Percentiles rank a stretch among this genome's conserved stretches.
Conservation (phyloP, 2,329 filamentous ascomycete genomes). For the Aciculosporium take region DNA sequence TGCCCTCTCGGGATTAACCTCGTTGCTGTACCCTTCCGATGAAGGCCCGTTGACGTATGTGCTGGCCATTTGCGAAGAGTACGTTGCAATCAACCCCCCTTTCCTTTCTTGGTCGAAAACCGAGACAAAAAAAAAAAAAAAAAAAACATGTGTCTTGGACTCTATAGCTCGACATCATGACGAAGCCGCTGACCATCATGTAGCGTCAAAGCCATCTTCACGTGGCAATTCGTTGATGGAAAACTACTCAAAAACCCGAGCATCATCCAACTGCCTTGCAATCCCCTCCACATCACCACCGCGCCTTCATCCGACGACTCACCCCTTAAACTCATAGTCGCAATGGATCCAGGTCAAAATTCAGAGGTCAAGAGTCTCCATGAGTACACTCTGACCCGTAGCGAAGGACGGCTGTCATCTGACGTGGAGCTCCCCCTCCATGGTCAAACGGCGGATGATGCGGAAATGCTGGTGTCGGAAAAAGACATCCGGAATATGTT, state of each 20-base stretch:
- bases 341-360: constrained; percentile 23
- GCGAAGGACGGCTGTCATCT: constrained; percentile 18
- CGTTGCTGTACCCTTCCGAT: constrained; percentile 18
- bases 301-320: constrained; percentile 10
- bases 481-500: constrained; percentile 28
- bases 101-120: too few relatives aligned
- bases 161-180: too few relatives aligned
- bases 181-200: neutral
- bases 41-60: constrained; percentile 21
- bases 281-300: constrained; percentile 43
- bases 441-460: constrained; percentile 11
- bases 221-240: constrained; percentile 38
- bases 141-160: too few relatives aligned
- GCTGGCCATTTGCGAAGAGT: constrained; percentile 45
- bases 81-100: constrained; percentile 14
- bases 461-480: constrained; percentile 22
- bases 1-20: constrained; percentile 31
- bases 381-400: constrained; percentile 18
- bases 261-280: constrained; percentile 44
- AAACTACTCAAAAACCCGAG: constrained; percentile 33
- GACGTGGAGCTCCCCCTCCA: constrained; percentile 14
- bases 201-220: constrained; percentile 49
- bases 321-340: constrained; percentile 21
- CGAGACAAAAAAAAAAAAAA: neutral
- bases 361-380: constrained; percentile 17